Evolutionary conservation across 2,329 filamentous ascomycete genomes (phyloP).

Genomic region (Aspergillus quadricinctus): DNA sequence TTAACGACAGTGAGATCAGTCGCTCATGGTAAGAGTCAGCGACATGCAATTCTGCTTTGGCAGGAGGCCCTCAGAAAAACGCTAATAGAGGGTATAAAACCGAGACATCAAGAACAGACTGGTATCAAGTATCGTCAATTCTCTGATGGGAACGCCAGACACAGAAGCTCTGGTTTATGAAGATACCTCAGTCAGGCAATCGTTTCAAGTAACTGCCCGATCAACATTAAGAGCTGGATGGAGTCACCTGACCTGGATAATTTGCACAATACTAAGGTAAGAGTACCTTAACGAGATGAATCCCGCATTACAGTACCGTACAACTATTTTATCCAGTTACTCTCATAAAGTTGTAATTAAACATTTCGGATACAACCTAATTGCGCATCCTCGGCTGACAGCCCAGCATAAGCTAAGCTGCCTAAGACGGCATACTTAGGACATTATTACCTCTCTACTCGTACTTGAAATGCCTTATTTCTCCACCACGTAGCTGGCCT

Average conservation of each 20-base stretch:
- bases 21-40: not conserved
- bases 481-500: constrained; percentile 14
- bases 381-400: constrained; percentile 9
- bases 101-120: not conserved
- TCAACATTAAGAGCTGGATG: constrained; percentile 5
- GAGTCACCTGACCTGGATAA: constrained; percentile 12
- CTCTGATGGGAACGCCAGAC: not conserved
- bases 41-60: not conserved
- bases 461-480: constrained; percentile 7
- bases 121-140: not conserved
- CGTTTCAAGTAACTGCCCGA: constrained; percentile 3
- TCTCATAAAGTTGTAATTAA: not conserved
- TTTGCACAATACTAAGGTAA: not conserved
- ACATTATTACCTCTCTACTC: not conserved
- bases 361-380: not conserved
- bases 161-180: not conserved
- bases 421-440: not conserved
- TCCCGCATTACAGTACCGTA: not conserved
- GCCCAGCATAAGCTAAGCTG: constrained; percentile 2
- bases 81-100: not conserved
- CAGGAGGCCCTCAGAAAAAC: not conserved
- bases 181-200: constrained; percentile 3
- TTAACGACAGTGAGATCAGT: not conserved
- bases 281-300: not conserved
- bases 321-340: not conserved